These are phyloP conservation scores for Kwoniella sp. DNA, from an alignment of 768 basidiomycete species.

Conservation along the genomic window DNA sequence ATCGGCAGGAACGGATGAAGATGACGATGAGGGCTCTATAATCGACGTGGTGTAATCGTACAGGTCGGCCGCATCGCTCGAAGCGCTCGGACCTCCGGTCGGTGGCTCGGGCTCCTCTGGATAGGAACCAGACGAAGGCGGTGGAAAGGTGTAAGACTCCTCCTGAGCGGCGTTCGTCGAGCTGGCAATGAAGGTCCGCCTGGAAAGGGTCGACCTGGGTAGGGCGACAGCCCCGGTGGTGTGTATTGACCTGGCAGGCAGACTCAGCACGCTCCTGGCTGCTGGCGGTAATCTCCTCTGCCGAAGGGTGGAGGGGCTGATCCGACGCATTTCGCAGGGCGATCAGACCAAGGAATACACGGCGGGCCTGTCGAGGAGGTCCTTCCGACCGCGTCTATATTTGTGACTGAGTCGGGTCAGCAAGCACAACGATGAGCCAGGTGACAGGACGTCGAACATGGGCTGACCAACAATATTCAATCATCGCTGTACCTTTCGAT, in stretches of 20 bases:
- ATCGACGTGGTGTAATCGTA: constrained; percentile 2
- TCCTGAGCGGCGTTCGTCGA: background rate
- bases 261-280: background rate
- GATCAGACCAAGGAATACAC: too few species aligned
- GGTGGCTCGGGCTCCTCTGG: background rate
- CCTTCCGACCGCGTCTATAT: too few species aligned
- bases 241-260: too few species aligned
- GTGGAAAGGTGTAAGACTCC: background rate
- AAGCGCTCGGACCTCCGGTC: background rate
- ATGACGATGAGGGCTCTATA: constrained; percentile 2
- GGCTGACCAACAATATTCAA: too few species aligned
- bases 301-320: constrained; percentile 18
- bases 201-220: constrained; percentile 6
- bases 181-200: constrained; percentile 10
- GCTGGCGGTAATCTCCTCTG: constrained; percentile 7
- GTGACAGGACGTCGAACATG: too few species aligned
- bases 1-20: constrained; percentile 10
- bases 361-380: too few species aligned
- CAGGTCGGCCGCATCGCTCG: background rate
- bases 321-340: constrained; percentile 19
- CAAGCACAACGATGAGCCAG: too few species aligned
- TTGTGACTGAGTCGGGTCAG: too few species aligned
- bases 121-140: too few species aligned
- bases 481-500: too few species aligned
- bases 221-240: too few species aligned